A percentile compares a stretch with the other conserved stretches of the same genome.
Evolutionary conservation across 495 filamentous ascomycete genomes (phyloP).

Genomic region (Aspergillus haitiensis): DNA sequence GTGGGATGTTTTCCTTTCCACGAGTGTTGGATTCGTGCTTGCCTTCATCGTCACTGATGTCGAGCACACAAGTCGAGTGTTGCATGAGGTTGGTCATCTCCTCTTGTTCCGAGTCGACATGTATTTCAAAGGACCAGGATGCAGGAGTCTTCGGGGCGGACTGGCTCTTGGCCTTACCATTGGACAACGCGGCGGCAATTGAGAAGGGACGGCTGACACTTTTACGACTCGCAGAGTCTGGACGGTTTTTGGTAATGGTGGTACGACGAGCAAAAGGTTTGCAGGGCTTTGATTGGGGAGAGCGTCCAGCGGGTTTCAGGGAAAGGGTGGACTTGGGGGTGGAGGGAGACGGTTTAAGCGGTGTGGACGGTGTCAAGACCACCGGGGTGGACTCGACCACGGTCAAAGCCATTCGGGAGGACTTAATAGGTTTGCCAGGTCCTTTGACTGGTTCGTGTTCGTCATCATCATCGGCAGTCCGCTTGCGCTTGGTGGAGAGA

Average conservation of each 20-base stretch:
- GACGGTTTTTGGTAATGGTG: constrained; percentile 45
- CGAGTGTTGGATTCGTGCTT: constrained; percentile 49
- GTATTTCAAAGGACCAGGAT: constrained; percentile 90
- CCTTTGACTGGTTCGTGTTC: constrained; percentile 44
- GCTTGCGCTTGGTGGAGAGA: constrained; percentile 65
- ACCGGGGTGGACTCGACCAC: constrained; percentile 36
- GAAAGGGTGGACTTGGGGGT: constrained; percentile 38
- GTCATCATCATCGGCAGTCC: constrained; percentile 54
- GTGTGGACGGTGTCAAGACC: constrained; percentile 36
- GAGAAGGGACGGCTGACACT: constrained; percentile 62
- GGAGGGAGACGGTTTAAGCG: constrained; percentile 38
- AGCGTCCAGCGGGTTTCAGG: constrained; percentile 44
- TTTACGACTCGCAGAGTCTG: constrained; percentile 51
- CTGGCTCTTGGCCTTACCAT: constrained; percentile 39
- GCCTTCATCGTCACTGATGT: constrained; percentile 67
- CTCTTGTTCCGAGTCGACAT: constrained; percentile 88
- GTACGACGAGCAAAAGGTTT: constrained; percentile 40
- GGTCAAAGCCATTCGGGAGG: constrained; percentile 38
- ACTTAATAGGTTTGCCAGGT: constrained; percentile 42
- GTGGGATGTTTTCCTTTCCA: constrained; percentile 90
- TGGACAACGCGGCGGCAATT: constrained; percentile 70
- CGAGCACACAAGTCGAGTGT: constrained; percentile 80
- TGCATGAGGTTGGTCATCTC: constrained; percentile 88
- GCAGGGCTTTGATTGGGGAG: constrained; percentile 37
- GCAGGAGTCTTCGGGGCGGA: constrained; percentile 50